Conservation (phyloP, 2,329 filamentous ascomycete species). For the Ophiocordyceps robertsii region DNA sequence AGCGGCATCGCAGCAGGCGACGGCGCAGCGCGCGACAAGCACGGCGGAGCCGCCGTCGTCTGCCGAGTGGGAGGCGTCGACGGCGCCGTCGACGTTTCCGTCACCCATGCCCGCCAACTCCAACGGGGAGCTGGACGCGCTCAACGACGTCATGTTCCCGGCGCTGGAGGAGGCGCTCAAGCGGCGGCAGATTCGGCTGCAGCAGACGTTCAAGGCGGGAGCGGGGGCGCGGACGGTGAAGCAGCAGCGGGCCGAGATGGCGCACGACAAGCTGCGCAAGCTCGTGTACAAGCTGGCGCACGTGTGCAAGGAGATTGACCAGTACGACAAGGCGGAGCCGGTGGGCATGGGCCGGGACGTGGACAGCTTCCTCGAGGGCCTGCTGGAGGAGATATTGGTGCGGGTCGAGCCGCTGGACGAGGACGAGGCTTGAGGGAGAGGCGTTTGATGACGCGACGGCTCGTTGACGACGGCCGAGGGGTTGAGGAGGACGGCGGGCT, state of each 20-base stretch:
- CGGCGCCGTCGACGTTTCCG: conserved; percentile 37
- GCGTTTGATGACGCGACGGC: conserved; percentile 1
- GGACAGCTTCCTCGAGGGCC: conserved; percentile 75
- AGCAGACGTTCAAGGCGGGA: conserved; percentile 31
- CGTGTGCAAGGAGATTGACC: conserved; percentile 81
- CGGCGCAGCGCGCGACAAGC: conserved; percentile 9
- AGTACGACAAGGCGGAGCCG: conserved; percentile 71
- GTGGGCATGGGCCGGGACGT: conserved; percentile 92
- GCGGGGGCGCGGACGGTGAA: conserved; percentile 36
- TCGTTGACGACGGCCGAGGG: too few relatives aligned
- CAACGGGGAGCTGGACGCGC: conserved; percentile 65
- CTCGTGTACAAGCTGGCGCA: conserved; percentile 72
- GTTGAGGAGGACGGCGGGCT: too few relatives aligned
- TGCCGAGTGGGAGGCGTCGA: conserved; percentile 15
- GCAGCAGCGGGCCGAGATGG: conserved; percentile 53
- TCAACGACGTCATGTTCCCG: conserved; percentile 84
- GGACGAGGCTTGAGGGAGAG: conserved; percentile 28
- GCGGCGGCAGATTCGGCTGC: conserved; percentile 53
- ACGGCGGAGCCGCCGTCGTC: conserved; percentile 17
- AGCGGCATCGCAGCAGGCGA: conserved; percentile 14
- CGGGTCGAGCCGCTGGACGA: conserved; percentile 80
- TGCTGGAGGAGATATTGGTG: conserved; percentile 87
- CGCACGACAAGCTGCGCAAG: conserved; percentile 71
- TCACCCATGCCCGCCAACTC: conserved; percentile 41
- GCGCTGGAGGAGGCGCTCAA: conserved; percentile 85